Percentiles rank a stretch among this genome's conserved stretches.
Conservation (phyloP, 768 basidiomycete species). For the Trametes villosa region DNA sequence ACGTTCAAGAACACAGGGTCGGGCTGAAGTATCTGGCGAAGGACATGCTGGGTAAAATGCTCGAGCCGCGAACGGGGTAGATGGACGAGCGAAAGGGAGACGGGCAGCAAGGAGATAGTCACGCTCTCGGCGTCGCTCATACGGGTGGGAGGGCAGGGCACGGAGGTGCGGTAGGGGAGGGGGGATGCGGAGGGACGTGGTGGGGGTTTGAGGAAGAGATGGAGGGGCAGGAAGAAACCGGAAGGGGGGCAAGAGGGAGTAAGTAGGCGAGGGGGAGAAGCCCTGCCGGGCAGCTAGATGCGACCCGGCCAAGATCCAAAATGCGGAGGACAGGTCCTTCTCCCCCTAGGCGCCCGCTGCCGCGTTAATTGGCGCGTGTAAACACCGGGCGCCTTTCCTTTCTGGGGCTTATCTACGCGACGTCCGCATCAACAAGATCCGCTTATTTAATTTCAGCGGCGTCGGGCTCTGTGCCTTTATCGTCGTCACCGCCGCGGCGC, state of each 20-base stretch:
- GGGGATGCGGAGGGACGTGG: neutral
- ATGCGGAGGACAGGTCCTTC: neutral
- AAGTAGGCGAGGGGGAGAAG: constrained; percentile 7
- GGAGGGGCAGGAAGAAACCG: constrained; percentile 8
- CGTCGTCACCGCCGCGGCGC: constrained; percentile 1
- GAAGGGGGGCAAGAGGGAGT: constrained; percentile 1
- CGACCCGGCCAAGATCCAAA: constrained; percentile 8
- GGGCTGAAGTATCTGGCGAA: constrained; percentile 71
- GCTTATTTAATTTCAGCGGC: constrained; percentile 6
- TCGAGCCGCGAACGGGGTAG: constrained; percentile 72
- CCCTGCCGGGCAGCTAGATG: constrained; percentile 15
- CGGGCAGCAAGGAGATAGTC: constrained; percentile 74
- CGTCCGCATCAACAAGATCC: constrained; percentile 8
- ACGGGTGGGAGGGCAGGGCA: constrained; percentile 1
- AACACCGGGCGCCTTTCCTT: constrained; percentile 11
- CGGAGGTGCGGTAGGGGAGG: neutral
- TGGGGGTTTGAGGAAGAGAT: constrained; percentile 4
- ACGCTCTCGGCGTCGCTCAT: constrained; percentile 34
- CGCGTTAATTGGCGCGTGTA: constrained; percentile 4
- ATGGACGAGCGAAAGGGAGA: constrained; percentile 73
- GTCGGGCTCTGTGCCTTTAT: constrained; percentile 14
- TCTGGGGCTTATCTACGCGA: constrained; percentile 22
- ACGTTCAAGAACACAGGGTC: constrained; percentile 72
- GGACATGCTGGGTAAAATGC: constrained; percentile 60
- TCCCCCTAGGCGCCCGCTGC: constrained; percentile 2